phyloP scores from a whole-genome alignment of 169 alveolate species.

The Prorocentrum cordatum region DNA sequence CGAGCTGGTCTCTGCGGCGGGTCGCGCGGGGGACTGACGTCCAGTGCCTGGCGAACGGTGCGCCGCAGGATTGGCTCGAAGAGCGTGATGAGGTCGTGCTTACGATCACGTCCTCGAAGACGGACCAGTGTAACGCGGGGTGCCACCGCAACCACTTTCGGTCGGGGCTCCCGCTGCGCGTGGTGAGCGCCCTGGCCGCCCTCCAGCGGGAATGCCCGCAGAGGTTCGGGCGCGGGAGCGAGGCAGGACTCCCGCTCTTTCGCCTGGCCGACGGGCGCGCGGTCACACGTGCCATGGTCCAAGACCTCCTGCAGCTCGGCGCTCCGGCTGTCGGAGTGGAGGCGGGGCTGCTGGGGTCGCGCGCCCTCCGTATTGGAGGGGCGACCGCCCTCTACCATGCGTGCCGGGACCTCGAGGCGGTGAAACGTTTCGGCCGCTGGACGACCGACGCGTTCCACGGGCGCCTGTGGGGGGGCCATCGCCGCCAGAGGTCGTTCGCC shows the following conservation, averaged over 20 bases:
- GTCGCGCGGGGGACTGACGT: background rate
- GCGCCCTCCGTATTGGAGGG: background rate
- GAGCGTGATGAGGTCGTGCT: background rate
- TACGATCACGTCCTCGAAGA: background rate
- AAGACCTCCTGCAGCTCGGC: background rate
- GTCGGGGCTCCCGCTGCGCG: background rate
- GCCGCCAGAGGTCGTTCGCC: background rate
- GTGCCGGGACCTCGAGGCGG: background rate
- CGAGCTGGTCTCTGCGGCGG: background rate
- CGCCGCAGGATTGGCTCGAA: background rate
- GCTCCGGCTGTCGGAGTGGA: background rate
- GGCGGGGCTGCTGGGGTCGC: background rate
- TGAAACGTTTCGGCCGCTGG: background rate
- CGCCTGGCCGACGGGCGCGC: background rate
- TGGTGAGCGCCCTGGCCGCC: background rate
- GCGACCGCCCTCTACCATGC: background rate
- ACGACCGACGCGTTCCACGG: background rate
- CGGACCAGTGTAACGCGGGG: background rate
- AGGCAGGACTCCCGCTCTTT: background rate
- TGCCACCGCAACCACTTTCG: background rate
- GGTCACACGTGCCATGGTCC: background rate
- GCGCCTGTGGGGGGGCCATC: background rate
- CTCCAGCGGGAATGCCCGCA: background rate
- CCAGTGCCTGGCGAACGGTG: background rate
- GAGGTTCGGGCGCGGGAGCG: background rate